Conservation (phyloP, 2,329 filamentous ascomycete species). For the Alternaria conjuncta region DNA sequence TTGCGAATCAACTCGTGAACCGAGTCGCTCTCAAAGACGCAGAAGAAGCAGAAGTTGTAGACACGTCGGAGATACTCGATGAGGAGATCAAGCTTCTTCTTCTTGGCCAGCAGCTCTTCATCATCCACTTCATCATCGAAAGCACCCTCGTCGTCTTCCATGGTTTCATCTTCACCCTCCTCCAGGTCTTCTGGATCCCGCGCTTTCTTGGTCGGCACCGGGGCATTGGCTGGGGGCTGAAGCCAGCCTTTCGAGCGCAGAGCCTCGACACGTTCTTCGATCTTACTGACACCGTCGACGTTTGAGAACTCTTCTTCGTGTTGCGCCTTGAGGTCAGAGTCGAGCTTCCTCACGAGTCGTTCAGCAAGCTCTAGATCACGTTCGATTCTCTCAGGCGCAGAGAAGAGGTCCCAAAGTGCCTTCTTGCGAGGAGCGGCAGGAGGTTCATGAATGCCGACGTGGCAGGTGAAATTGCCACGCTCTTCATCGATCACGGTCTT, state of each 20-base stretch:
- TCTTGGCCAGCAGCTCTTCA: constrained; percentile 86
- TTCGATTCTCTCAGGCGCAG: constrained; percentile 88
- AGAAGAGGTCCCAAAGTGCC: constrained; percentile 95
- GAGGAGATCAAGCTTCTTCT: constrained; percentile 94
- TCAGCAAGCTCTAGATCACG: constrained; percentile 85
- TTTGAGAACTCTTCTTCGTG: constrained; percentile 53
- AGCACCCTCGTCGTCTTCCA: constrained; percentile 69
- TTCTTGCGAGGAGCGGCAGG: constrained; percentile 88
- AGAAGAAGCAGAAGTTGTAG: constrained; percentile 99
- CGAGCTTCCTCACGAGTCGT: constrained; percentile 82
- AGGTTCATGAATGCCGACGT: constrained; percentile 94
- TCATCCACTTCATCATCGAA: constrained; percentile 84
- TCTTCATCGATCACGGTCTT: constrained; percentile 96
- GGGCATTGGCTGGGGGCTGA: constrained; percentile 66
- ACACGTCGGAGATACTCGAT: constrained; percentile 97
- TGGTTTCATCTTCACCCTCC: constrained; percentile 72
- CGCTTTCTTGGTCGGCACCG: constrained; percentile 64
- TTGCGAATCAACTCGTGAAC: constrained; percentile 95
- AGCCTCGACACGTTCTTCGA: constrained; percentile 86
- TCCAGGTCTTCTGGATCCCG: constrained; percentile 70
- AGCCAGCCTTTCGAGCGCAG: constrained; percentile 77
- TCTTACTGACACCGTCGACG: constrained; percentile 73
- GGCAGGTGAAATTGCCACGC: constrained; percentile 94
- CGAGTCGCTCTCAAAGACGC: constrained; percentile 97
- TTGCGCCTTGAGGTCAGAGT: constrained; percentile 78